Evolutionary conservation across 192 early-diverging fungal species (phyloP), one percentile per base, ranked within the genome.

Genomic region (Coemansia asiatica): DNA sequence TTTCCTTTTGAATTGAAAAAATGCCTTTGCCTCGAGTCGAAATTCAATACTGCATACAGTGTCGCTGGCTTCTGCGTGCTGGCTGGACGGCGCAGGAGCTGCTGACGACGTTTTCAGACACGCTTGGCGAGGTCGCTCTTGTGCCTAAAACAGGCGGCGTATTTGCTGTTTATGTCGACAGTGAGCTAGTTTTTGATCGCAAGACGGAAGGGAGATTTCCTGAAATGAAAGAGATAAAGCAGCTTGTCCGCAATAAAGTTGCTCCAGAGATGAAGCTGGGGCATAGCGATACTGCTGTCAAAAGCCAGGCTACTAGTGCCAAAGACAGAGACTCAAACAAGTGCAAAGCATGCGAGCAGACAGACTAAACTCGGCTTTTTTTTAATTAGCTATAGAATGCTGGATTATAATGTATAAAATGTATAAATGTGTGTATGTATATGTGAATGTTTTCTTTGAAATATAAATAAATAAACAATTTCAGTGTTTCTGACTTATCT

Each of bases 141-240:
- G 83, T 91, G 12, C 89, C 89, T 44, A 81, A 85, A 36, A 82
- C 72, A 9, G 59, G 76, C 50, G 76, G 76, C 21, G 57, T 81
- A 5, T 79, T 75, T 48, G 48, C 72, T 6, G 55, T 72, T 13
- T 68, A 72, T 31, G 66, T 68, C 18, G 65, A 74, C 23, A 67
- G 69, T 0, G 63, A 75, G 16, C 56, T 68, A 3, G 49, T 91
- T 25, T 91, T 85, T 76, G 86, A 91, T 69, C 82, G 90, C 64
- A 89, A 87, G 63, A 63, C 84, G 16, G 81, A 86, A 57, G 85
- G 81, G 15, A 61, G 86, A 38, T 91, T 91, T 74, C 90, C 90
- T 13, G 90, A 91, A 71, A 85, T 90, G 76, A 91, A 91, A 69
- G 87, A 89, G 58, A 74, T 88, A 66, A 91, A 91, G 74, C 88